These are phyloP conservation scores for Aspergillus haitiensis DNA, from an alignment of 495 filamentous ascomycete genomes.

Conservation along the genomic window DNA sequence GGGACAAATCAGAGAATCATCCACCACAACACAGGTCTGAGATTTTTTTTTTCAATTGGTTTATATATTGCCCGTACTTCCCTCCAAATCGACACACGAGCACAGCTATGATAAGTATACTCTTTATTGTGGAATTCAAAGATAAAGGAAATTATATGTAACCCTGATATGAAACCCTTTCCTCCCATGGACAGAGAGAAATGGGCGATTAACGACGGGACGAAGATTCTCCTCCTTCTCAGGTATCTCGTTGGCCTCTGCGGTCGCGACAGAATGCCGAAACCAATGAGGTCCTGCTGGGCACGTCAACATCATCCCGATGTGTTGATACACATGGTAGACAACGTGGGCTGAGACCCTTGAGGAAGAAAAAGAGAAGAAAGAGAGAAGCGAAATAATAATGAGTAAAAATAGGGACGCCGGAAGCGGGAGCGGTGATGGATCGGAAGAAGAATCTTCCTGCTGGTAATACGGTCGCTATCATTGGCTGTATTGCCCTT, in stretches of 20 bases:
- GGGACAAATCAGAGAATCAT: too few species aligned
- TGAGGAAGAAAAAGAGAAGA: constrained; percentile 34
- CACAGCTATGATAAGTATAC: not conserved
- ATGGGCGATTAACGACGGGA: constrained; percentile 62
- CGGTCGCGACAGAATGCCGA: constrained; percentile 53
- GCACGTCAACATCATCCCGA: constrained; percentile 49
- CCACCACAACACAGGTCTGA: too few species aligned
- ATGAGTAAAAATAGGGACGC: constrained; percentile 20
- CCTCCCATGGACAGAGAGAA: constrained; percentile 49
- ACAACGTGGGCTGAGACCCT: constrained; percentile 51
- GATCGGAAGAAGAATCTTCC: constrained; percentile 43
- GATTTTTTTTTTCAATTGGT: not conserved
- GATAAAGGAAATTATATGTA: constrained; percentile 33
- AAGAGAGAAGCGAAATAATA: constrained; percentile 14
- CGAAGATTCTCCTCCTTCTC: constrained; percentile 42
- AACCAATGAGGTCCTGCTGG: constrained; percentile 44
- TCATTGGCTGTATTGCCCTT: constrained; percentile 36
- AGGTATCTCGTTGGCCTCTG: constrained; percentile 41
- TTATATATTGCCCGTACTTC: not conserved
- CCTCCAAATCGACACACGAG: not conserved
- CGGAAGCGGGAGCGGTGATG: constrained; percentile 19
- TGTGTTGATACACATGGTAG: constrained; percentile 27
- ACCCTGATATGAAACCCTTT: constrained; percentile 57
- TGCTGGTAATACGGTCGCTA: constrained; percentile 34
- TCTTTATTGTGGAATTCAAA: not conserved